These are phyloP conservation scores for Chlamydomonas sp. DNA, from an alignment of 139 green algal genomes.

Conservation along the genomic window DNA sequence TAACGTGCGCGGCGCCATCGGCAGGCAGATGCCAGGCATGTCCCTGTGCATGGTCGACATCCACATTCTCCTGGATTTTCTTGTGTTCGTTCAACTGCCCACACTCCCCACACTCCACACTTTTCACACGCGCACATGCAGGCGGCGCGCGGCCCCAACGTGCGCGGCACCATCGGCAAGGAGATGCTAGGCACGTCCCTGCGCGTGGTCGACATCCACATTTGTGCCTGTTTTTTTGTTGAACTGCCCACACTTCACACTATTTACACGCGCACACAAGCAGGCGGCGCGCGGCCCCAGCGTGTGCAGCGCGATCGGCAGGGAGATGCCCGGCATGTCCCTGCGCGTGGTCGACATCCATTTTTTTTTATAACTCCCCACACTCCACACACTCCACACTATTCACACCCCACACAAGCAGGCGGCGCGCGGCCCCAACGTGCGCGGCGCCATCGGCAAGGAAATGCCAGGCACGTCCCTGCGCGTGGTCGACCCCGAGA, in stretches of 20 bases:
- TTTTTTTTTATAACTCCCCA: too few species aligned
- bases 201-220: conserved; percentile 79
- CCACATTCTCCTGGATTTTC: conserved; percentile 40
- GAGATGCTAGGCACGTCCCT: conserved; percentile 67
- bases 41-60: conserved; percentile 76
- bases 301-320: conserved; percentile 73
- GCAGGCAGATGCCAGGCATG: conserved; percentile 66
- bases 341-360: conserved; percentile 81
- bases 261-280: too few species aligned
- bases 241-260: too few species aligned
- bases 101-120: too few species aligned
- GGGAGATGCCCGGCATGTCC: conserved; percentile 60
- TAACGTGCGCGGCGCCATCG: conserved; percentile 79
- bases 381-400: too few species aligned
- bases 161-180: conserved; percentile 72
- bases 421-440: conserved; percentile 48
- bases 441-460: conserved; percentile 72
- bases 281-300: conserved; percentile 47
- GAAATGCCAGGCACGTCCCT: conserved; percentile 71
- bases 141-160: conserved; percentile 47
- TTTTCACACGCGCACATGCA: too few species aligned
- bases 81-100: background rate
- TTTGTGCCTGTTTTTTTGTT: too few species aligned
- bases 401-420: too few species aligned
- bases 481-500: conserved; percentile 76